Conservation (phyloP, 139 green algal species). For the Micractinium sp. region DNA sequence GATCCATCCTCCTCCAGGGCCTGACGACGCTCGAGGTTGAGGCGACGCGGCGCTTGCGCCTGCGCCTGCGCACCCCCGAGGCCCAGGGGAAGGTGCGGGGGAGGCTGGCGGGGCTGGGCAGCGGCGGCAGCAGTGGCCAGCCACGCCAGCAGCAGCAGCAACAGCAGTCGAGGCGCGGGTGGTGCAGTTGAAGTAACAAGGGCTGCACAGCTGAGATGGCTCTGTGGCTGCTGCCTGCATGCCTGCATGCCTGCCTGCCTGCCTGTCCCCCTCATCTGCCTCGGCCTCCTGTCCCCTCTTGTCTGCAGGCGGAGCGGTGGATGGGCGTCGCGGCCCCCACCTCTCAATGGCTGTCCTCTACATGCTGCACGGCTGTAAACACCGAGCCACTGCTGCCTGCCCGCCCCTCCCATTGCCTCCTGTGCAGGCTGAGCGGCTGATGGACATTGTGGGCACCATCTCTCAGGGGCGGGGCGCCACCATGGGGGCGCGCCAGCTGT, state of each 20-base stretch:
- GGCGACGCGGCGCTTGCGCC: conserved; percentile 24
- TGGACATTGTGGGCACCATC: conserved; percentile 53
- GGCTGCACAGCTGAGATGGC: too few species aligned
- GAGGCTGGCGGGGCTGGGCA: background rate
- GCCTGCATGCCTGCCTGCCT: too few species aligned
- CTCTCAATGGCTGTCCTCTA: too few species aligned
- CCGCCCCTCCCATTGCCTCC: too few species aligned
- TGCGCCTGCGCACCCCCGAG: conserved; percentile 44
- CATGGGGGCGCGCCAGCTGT: conserved; percentile 48
- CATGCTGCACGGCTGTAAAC: background rate
- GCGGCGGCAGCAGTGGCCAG: background rate
- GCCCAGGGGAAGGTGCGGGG: conserved; percentile 49
- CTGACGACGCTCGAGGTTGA: conserved; percentile 51
- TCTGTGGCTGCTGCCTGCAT: background rate
- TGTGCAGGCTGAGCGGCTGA: conserved; percentile 48
- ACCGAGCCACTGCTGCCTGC: too few species aligned
- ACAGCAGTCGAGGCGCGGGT: too few species aligned
- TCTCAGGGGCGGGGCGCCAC: conserved; percentile 50
- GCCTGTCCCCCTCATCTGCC: too few species aligned
- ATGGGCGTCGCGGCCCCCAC: too few species aligned
- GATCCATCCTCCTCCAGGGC: conserved; percentile 9
- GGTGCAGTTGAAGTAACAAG: too few species aligned
- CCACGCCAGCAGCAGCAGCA: background rate
- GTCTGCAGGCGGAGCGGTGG: too few species aligned
- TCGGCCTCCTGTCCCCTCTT: too few species aligned